A percentile compares a stretch with the other conserved stretches of the same genome.
phyloP scores from a whole-genome alignment of 1,284 basidiomycete species.

The Somion occarium region DNA sequence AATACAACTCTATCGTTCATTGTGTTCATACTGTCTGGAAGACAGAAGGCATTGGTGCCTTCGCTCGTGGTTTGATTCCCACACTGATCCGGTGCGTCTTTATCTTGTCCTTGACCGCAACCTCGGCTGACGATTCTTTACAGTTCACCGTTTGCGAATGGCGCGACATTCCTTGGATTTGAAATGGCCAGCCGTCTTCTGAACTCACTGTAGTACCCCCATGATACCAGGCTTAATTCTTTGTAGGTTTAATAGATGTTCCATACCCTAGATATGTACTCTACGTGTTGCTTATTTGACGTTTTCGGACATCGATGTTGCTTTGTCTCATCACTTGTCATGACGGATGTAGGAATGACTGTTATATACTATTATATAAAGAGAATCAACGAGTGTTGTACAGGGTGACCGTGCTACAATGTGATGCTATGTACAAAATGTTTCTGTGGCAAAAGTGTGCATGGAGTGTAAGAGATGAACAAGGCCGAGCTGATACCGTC shows the following conservation, averaged over 20 bases:
- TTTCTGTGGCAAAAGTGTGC: too few relatives aligned
- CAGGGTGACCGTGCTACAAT: too few relatives aligned
- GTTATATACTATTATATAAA: too few relatives aligned
- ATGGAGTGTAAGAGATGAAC: too few relatives aligned
- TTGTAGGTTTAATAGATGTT: neutral
- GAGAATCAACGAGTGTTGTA: too few relatives aligned
- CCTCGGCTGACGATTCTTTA: slow-evolving; percentile 8
- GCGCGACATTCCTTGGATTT: slow-evolving; percentile 90
- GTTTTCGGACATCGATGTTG: too few relatives aligned
- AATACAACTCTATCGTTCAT: slow-evolving; percentile 79
- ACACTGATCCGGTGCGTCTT: slow-evolving; percentile 80
- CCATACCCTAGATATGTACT: neutral
- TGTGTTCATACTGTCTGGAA: slow-evolving; percentile 81
- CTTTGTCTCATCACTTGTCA: too few relatives aligned
- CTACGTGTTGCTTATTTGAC: neutral
- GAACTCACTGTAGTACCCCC: slow-evolving; percentile 28
- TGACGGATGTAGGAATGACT: too few relatives aligned
- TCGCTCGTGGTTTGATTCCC: slow-evolving; percentile 85
- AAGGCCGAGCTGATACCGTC: too few relatives aligned
- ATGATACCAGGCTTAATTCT: neutral
- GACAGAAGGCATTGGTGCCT: slow-evolving; percentile 80
- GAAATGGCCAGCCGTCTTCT: slow-evolving; percentile 78
- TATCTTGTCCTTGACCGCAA: slow-evolving; percentile 3
- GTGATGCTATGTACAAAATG: too few relatives aligned
- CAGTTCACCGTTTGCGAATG: slow-evolving; percentile 88